Percentiles rank a stretch among this genome's conserved stretches.
Evolutionary conservation across 2,329 filamentous ascomycete genomes (phyloP).

Genomic region (Xylaria sp.): DNA sequence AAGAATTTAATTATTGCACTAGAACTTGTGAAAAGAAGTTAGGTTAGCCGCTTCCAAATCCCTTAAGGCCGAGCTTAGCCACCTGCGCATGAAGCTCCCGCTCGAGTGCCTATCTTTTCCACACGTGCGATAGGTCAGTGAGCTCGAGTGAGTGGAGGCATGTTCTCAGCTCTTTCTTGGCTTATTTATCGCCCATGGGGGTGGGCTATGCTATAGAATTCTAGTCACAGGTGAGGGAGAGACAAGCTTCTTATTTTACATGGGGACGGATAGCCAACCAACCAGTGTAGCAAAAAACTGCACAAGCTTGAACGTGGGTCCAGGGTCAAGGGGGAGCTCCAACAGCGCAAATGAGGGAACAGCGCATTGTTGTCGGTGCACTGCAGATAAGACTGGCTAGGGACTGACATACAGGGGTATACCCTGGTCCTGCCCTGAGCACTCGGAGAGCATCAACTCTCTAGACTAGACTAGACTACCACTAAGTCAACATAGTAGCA

Average conservation of each 20-base stretch:
- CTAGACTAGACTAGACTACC: neutral
- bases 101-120: neutral
- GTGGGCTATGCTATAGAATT: neutral
- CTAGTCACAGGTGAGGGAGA: neutral
- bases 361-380: neutral
- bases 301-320: neutral
- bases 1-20: neutral
- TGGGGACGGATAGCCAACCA: neutral
- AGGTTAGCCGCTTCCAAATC: constrained; percentile 17
- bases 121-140: neutral
- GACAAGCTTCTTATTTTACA: constrained; percentile 4
- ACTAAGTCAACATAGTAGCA: neutral
- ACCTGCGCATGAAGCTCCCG: constrained; percentile 8
- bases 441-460: neutral
- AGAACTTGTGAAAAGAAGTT: constrained; percentile 1
- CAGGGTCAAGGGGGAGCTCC: neutral
- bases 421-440: neutral
- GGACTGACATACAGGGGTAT: neutral
- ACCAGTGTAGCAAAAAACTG: neutral
- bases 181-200: neutral
- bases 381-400: neutral
- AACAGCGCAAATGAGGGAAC: constrained; percentile 2
- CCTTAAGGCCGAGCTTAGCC: neutral
- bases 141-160: neutral
- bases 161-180: neutral